These are phyloP conservation scores for Petunia secreta DNA, from an alignment of 257 asterid species.

Conservation along the genomic window DNA sequence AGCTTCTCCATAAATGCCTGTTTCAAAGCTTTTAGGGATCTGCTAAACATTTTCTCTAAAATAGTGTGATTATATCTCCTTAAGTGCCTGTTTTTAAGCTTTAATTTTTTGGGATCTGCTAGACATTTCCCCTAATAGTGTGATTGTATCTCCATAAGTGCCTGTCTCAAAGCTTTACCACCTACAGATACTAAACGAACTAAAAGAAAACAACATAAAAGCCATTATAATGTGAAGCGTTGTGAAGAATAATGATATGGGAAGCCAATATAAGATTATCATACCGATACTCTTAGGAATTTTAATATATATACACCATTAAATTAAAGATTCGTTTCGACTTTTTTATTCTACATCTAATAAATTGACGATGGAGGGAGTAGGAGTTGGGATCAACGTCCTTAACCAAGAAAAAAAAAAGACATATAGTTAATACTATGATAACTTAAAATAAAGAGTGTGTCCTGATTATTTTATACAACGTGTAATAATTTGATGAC, in stretches of 20 bases:
- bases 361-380: neutral
- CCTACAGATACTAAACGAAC: neutral
- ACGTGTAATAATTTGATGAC: neutral
- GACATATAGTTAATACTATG: neutral
- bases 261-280: neutral
- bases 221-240: neutral
- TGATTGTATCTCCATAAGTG: too few relatives aligned
- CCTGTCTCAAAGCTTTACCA: too few relatives aligned
- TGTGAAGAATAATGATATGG: neutral
- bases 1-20: too few relatives aligned
- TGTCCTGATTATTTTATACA: neutral
- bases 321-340: neutral
- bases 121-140: too few relatives aligned
- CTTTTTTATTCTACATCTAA: neutral
- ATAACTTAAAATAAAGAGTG: neutral
- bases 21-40: too few relatives aligned
- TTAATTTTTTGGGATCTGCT: too few relatives aligned
- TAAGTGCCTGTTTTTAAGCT: too few relatives aligned
- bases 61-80: too few relatives aligned
- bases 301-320: neutral
- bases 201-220: too few relatives aligned
- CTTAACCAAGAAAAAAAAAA: neutral
- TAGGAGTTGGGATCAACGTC: neutral
- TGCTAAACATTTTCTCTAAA: too few relatives aligned
- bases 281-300: neutral